Conservation (phyloP, 176 grass and related monocot genomes). For the Carex scoparia region DNA sequence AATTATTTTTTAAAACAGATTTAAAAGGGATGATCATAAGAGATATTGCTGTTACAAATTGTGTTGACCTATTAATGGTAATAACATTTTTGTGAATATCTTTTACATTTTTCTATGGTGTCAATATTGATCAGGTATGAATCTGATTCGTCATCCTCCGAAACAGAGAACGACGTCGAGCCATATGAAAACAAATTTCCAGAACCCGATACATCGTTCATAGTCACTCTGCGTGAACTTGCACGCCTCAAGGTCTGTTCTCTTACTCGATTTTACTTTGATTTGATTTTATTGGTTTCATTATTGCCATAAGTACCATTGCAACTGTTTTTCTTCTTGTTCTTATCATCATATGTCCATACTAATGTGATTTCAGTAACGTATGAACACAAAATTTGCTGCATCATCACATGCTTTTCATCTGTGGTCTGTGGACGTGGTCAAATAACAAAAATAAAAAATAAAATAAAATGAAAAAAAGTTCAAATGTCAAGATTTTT, state of each 20-base stretch:
- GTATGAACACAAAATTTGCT: neutral
- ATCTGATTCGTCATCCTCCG: neutral
- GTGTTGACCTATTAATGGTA: neutral
- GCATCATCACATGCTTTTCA: neutral
- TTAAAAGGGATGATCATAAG: neutral
- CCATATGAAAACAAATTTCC: conserved; percentile 20
- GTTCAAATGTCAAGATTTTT: neutral
- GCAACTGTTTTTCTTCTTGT: neutral
- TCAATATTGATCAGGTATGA: neutral
- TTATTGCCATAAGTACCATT: neutral
- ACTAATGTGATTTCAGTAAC: neutral
- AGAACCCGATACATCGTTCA: conserved; percentile 42
- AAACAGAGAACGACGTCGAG: neutral
- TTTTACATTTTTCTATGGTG: neutral
- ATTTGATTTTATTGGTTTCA: neutral
- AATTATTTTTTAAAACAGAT: neutral
- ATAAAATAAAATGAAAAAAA: neutral
- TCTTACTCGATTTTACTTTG: neutral
- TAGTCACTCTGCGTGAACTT: conserved; percentile 46
- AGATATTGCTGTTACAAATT: neutral
- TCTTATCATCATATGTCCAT: neutral
- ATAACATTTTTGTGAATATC: neutral
- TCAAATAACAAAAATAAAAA: neutral
- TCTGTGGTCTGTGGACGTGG: neutral
- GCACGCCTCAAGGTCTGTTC: conserved; percentile 53